Evolutionary conservation across 1,284 basidiomycete species (phyloP).

Genomic region (Fereydounia khargensis): DNA sequence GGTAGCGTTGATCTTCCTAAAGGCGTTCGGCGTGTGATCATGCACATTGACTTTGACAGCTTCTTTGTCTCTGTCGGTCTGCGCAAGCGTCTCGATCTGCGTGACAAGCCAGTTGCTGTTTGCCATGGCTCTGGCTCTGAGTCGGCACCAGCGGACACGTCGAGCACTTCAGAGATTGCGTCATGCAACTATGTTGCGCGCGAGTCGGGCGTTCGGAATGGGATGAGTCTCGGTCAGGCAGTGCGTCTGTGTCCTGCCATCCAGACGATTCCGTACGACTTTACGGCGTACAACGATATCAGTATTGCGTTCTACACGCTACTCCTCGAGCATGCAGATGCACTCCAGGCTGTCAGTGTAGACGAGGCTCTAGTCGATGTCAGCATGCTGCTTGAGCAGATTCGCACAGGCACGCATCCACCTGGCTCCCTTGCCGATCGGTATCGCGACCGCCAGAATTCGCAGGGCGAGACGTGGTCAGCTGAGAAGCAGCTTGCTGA

Average conservation of each 20-base stretch:
- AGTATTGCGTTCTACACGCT: constrained; percentile 89
- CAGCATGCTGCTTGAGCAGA: constrained; percentile 64
- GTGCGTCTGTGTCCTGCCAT: constrained; percentile 57
- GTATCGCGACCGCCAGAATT: constrained; percentile 17
- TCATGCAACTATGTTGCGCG: constrained; percentile 92
- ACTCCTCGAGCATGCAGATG: constrained; percentile 81
- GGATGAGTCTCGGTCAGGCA: constrained; percentile 73
- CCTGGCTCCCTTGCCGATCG: constrained; percentile 11
- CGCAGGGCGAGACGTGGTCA: constrained; percentile 29
- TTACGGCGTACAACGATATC: constrained; percentile 62
- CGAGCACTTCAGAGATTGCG: constrained; percentile 70
- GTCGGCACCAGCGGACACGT: constrained; percentile 13
- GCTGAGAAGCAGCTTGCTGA: constrained; percentile 66
- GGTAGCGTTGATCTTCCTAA: constrained; percentile 59
- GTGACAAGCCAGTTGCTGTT: constrained; percentile 74
- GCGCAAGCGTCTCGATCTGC: constrained; percentile 38
- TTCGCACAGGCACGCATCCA: constrained; percentile 19
- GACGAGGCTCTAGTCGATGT: constrained; percentile 94
- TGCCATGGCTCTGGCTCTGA: constrained; percentile 70
- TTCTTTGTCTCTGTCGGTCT: constrained; percentile 73
- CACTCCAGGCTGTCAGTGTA: constrained; percentile 90
- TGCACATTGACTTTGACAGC: constrained; percentile 71
- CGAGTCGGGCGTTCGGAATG: constrained; percentile 80
- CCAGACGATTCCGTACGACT: constrained; percentile 85
- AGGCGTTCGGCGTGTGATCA: constrained; percentile 54